These are phyloP conservation scores for Arabidopsis hybrid DNA, from an alignment of 441 rosid genomes.

Conservation along the genomic window DNA sequence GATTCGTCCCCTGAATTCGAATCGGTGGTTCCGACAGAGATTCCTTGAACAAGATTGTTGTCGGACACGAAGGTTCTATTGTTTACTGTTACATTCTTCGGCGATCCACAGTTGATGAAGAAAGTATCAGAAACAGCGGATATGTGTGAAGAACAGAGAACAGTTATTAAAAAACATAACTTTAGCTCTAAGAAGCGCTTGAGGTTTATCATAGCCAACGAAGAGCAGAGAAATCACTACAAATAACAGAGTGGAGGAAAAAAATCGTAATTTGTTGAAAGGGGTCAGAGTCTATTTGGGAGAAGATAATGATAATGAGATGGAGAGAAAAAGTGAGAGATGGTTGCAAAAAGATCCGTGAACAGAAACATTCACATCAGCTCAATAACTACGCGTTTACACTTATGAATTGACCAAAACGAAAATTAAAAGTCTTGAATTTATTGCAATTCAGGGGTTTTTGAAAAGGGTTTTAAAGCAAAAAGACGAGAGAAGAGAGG, in stretches of 20 bases:
- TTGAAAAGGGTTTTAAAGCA: slow-evolving; percentile 12
- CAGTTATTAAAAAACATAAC: slow-evolving; percentile 47
- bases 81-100: slow-evolving; percentile 51
- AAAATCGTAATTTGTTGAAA: slow-evolving; percentile 1
- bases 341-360: background rate
- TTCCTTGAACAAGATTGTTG: slow-evolving; percentile 33
- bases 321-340: background rate
- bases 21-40: slow-evolving; percentile 42
- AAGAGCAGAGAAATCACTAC: slow-evolving; percentile 18
- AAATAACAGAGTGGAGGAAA: background rate
- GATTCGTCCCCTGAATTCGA: slow-evolving; percentile 48
- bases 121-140: slow-evolving; percentile 61
- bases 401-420: slow-evolving; percentile 11
- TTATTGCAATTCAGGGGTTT: slow-evolving; percentile 15
- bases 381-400: slow-evolving; percentile 23
- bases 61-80: slow-evolving; percentile 65
- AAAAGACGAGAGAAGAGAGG: slow-evolving; percentile 7
- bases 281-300: background rate
- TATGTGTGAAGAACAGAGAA: slow-evolving; percentile 44
- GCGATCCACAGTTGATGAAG: slow-evolving; percentile 81
- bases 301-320: slow-evolving; percentile 5
- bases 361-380: slow-evolving; percentile 14
- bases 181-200: slow-evolving; percentile 18
- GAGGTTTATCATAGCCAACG: slow-evolving; percentile 49
- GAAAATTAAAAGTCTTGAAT: background rate